Percentiles rank a stretch among this genome's conserved stretches.
phyloP scores from a whole-genome alignment of 2,329 filamentous ascomycete genomes.

The Chaetomium globosum region DNA sequence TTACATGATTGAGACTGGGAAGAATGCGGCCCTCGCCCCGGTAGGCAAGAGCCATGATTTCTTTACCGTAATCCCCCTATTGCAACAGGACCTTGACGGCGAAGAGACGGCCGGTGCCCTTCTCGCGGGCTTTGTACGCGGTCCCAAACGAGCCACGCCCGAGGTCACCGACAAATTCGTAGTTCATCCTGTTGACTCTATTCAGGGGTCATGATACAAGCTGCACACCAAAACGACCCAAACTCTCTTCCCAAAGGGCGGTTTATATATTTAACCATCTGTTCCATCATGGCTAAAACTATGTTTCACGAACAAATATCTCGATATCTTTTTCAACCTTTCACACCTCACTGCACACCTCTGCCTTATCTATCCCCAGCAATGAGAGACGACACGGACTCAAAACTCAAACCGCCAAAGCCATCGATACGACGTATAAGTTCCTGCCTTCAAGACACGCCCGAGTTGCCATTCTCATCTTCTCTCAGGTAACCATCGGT shows the following conservation, averaged over 20 bases:
- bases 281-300: not conserved
- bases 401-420: slow-evolving; percentile 13
- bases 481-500: not conserved
- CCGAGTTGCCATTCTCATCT: not conserved
- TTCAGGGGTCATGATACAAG: not conserved
- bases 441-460: not conserved
- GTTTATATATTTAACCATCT: not conserved
- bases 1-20: slow-evolving; percentile 13
- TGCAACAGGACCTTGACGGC: slow-evolving; percentile 11
- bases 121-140: not conserved
- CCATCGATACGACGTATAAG: slow-evolving; percentile 1
- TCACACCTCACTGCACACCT: not conserved
- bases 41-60: not conserved
- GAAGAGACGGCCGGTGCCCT: not conserved
- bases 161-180: not conserved
- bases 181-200: not conserved
- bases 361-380: not conserved
- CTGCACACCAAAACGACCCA: not conserved
- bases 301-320: not conserved
- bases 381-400: not conserved
- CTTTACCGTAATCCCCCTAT: not conserved
- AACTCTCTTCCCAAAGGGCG: not conserved
- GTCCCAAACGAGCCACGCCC: slow-evolving; percentile 6
- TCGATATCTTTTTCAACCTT: not conserved
- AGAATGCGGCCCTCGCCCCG: slow-evolving; percentile 9